These are phyloP conservation scores for Cinnamomum chago DNA, from an alignment of 164 flowering plant genomes.

Conservation along the genomic window DNA sequence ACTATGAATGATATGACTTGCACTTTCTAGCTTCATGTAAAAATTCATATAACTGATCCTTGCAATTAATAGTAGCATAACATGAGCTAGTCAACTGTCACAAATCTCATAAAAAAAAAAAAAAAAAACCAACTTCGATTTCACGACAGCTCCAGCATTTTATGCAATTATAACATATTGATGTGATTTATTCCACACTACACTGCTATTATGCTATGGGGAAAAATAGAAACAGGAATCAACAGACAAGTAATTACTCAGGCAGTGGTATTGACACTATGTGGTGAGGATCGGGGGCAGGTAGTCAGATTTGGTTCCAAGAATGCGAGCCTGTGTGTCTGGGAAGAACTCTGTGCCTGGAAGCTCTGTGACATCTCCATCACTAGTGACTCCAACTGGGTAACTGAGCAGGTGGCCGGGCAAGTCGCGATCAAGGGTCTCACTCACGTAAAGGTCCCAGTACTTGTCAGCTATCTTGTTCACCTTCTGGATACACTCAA, in stretches of 20 bases:
- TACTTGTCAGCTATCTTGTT: constrained; percentile 48
- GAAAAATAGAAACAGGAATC: background rate
- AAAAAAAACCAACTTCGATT: no score
- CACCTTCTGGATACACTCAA: constrained; percentile 51
- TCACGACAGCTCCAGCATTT: no score
- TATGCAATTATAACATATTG: background rate
- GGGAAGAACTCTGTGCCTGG: constrained; percentile 57
- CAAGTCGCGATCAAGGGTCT: constrained; percentile 39
- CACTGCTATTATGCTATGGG: background rate
- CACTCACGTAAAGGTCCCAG: constrained; percentile 52
- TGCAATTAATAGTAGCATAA: no score
- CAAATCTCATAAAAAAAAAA: no score
- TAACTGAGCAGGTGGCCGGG: constrained; percentile 72
- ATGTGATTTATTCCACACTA: background rate
- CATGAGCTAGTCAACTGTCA: no score
- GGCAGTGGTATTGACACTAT: constrained; percentile 21
- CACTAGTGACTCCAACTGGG: constrained; percentile 41
- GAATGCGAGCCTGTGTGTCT: constrained; percentile 66
- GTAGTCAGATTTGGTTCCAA: constrained; percentile 47
- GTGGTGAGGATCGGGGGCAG: constrained; percentile 71
- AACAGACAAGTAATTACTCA: constrained; percentile 27
- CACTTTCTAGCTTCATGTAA: no score
- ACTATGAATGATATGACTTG: no score
- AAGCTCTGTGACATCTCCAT: constrained; percentile 39
- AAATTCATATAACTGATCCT: no score